Conservation (phyloP, 768 basidiomycete genomes). For the Boletellus ananiceps region DNA sequence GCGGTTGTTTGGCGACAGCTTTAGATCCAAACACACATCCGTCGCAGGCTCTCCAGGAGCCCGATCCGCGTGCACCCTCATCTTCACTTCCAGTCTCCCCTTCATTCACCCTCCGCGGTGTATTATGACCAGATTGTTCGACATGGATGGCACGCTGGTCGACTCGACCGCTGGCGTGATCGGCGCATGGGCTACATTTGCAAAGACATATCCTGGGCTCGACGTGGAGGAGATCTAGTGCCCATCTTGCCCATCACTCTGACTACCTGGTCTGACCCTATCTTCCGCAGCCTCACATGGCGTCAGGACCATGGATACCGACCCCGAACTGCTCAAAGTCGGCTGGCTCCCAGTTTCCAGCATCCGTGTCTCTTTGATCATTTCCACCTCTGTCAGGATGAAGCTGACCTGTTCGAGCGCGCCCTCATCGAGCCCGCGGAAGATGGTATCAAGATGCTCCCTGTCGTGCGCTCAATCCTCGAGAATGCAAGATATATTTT, state of each 20-base stretch:
- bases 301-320: slow-evolving; percentile 72
- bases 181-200: slow-evolving; percentile 81
- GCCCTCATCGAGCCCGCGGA: slow-evolving; percentile 66
- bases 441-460: slow-evolving; percentile 63
- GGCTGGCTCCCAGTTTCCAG: slow-evolving; percentile 1
- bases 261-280: not conserved
- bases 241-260: slow-evolving; percentile 20
- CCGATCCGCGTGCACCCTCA: not conserved
- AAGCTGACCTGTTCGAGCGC: slow-evolving; percentile 73
- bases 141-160: slow-evolving; percentile 81
- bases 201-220: slow-evolving; percentile 60
- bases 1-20: slow-evolving; percentile 37
- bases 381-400: slow-evolving; percentile 39
- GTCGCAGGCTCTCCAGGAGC: too few relatives aligned
- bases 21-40: slow-evolving; percentile 33
- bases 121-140: slow-evolving; percentile 51
- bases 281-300: slow-evolving; percentile 63
- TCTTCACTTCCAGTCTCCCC: slow-evolving; percentile 11
- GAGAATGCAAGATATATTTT: slow-evolving; percentile 39
- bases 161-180: slow-evolving; percentile 81
- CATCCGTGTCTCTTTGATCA: slow-evolving; percentile 1
- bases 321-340: slow-evolving; percentile 69
- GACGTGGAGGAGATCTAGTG: slow-evolving; percentile 60
- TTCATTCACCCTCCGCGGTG: not conserved
- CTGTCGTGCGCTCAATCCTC: slow-evolving; percentile 63